Evolutionary conservation across 192 early-diverging fungal genomes (phyloP), one percentile per base, ranked within the genome.

Genomic region (Coemansia sp.): DNA sequence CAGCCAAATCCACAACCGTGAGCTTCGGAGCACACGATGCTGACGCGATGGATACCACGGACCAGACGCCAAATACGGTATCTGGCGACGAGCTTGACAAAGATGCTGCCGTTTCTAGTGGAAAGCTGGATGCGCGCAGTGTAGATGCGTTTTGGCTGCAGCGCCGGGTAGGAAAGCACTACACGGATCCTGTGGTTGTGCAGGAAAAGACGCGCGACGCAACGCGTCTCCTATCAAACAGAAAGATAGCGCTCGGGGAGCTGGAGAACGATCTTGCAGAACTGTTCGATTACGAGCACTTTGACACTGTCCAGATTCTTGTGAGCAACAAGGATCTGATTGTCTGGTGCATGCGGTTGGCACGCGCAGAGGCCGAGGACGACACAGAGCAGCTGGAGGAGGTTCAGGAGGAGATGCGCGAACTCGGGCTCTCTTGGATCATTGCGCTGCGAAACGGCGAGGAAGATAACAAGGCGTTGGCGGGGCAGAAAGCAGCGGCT

Each of bases 131-230:
- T 46, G 88, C 92, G 10, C 93, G 95, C 75, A 91, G 94, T 56
- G 86, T 99, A 55, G 98, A 99, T 78, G 93, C 96, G 7, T 99
- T 98, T 74, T 99, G 95, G 95, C 86, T 97, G 7, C 98, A 98
- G 71, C 90, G 96, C 42, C 86, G 87, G 39, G 86, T 99, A 37
- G 83, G 92, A 25, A 70, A 84, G n/a, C 87, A 91, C 65, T 97
- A 94, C 81, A 65, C 87, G 11, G 98, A 98, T 73, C 89, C 94
- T 0, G 89, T 90, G 63, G 83, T 85, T 9, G 92, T 95, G 19
- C 96, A 96, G 81, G 88, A 92, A 58, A 99, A 99, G 83, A 90
- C 98, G 0, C 77, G 81, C 0, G 84, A 78, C 14, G 92, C 94
- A 0, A 79, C 94, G 67, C 84, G 86, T 2, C 87, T 98, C 38